phyloP scores from a whole-genome alignment of 306 rosid species.

The Lathyrus aphaca region DNA sequence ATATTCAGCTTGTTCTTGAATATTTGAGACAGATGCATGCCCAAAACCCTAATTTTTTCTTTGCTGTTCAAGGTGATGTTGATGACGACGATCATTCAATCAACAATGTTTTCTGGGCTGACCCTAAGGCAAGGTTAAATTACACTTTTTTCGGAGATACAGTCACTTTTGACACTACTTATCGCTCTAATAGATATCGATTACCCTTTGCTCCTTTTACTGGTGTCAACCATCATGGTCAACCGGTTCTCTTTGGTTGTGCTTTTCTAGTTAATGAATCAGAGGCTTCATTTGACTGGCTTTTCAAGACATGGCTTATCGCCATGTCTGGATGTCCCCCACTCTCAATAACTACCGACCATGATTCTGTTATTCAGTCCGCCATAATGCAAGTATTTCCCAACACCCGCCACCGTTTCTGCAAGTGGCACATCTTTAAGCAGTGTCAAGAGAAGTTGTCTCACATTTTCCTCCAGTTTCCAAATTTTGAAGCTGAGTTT shows the following conservation, averaged over 20 bases:
- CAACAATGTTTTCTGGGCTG: slow-evolving; percentile 92
- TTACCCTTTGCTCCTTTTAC: slow-evolving; percentile 97
- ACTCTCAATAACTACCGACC: slow-evolving; percentile 90
- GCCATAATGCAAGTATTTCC: slow-evolving; percentile 86
- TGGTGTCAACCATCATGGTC: slow-evolving; percentile 96
- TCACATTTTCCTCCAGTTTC: slow-evolving; percentile 84
- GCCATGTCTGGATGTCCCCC: slow-evolving; percentile 93
- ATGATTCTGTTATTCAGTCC: slow-evolving; percentile 79
- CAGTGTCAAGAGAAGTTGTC: slow-evolving; percentile 95
- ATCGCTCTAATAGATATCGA: slow-evolving; percentile 94
- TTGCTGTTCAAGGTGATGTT: slow-evolving; percentile 76
- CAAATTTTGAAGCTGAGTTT: slow-evolving; percentile 92
- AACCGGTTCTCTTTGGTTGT: slow-evolving; percentile 95
- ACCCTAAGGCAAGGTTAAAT: slow-evolving; percentile 85
- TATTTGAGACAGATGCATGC: slow-evolving; percentile 87
- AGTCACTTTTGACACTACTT: slow-evolving; percentile 96
- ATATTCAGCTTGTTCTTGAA: slow-evolving; percentile 83
- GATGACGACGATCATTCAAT: slow-evolving; percentile 51
- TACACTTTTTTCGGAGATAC: slow-evolving; percentile 91
- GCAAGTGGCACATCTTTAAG: slow-evolving; percentile 98
- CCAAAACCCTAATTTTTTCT: slow-evolving; percentile 81
- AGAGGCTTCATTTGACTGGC: slow-evolving; percentile 88
- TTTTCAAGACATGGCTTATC: slow-evolving; percentile 88
- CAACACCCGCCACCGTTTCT: slow-evolving; percentile 88
- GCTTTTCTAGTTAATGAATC: slow-evolving; percentile 93